phyloP scores from a whole-genome alignment of 2,329 filamentous ascomycete genomes.

The Sporothrix inflata region DNA sequence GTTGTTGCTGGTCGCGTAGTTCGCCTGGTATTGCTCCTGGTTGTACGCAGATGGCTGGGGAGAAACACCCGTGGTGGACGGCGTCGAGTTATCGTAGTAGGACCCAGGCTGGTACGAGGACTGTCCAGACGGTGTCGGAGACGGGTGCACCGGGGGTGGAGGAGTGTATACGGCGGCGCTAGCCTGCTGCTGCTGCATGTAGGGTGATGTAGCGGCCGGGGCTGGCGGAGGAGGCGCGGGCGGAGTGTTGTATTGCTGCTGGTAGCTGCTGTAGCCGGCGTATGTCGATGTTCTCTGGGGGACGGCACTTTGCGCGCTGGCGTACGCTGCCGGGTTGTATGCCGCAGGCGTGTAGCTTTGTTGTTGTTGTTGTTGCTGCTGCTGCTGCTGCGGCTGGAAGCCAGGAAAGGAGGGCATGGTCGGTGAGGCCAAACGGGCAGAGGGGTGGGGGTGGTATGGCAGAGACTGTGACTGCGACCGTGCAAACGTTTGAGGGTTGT shows the following conservation, averaged over 20 bases:
- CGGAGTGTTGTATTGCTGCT: constrained; percentile 41
- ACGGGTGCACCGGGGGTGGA: constrained; percentile 23
- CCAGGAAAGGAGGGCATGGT: constrained; percentile 41
- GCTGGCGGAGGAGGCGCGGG: constrained; percentile 45
- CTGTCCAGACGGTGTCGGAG: constrained; percentile 23
- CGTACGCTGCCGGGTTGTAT: constrained; percentile 65
- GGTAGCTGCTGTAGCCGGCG: constrained; percentile 52
- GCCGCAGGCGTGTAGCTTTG: constrained; percentile 55
- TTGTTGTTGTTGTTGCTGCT: constrained; percentile 32
- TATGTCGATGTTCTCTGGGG: constrained; percentile 58
- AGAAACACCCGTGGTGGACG: constrained; percentile 33
- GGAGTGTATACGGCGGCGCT: constrained; percentile 18
- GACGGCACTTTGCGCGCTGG: constrained; percentile 44
- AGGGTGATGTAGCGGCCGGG: constrained; percentile 28
- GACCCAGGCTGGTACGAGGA: constrained; percentile 28
- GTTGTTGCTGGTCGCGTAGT: constrained; percentile 32
- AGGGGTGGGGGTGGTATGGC: constrained; percentile 44
- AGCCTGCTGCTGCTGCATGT: constrained; percentile 12
- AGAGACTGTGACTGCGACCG: constrained; percentile 57
- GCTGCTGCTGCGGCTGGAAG: constrained; percentile 42
- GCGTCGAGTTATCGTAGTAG: constrained; percentile 34
- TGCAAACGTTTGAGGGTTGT: constrained; percentile 71
- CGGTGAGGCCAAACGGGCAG: constrained; percentile 45
- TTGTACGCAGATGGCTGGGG: constrained; percentile 37
- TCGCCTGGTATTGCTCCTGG: constrained; percentile 35